Evolutionary conservation across 306 rosid genomes (phyloP), one percentile per base, ranked within the genome.

Genomic region (Crotalaria pallida): DNA sequence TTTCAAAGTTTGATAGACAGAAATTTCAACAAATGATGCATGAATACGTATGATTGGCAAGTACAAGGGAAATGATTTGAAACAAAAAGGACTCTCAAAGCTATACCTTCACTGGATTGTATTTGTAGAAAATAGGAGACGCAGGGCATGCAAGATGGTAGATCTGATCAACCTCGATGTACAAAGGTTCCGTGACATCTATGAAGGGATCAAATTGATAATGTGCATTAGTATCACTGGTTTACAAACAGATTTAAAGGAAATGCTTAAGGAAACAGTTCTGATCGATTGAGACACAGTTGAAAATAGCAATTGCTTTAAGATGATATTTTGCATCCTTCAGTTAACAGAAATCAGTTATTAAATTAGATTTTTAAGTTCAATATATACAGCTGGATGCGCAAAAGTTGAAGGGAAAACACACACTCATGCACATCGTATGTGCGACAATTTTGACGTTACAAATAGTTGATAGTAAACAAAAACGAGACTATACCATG

Each of bases 61-160:
- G 58, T 44, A 58, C 3, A 11, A 9, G 6, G 13, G 4, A 50
- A 56, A 40, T 62, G 10, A 40, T 44, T 51, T 38, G 24, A 71
- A 49, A 24, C 23, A 11, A 23, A 50, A 44, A 5, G 24, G 34
- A 48, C 56, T 45, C 38, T 40, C 17, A 53, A 50, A 71, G 5
- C 50, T 49, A 6, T 40, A 89, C 96, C 96, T 89, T 89, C 6
- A 89, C 96, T 27, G 96, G 92, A 76, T 89, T 89, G 82, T 89
- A 83, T 77, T 89, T 87, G 75, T 89, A 89, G 84, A 89, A 89
- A 79, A 89, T 89, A 45, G 96, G 96, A 33, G 96, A 89, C 9
- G 96, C 96, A 0, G 92, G 96, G 85, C 96, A 89, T 51, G 96
- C 96, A 69, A 89, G 92, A 79, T 89, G 96, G 83, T 89, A 86